Percentiles rank a stretch among this genome's conserved stretches.
Evolutionary conservation across 2,329 filamentous ascomycete genomes (phyloP).

Genomic region (Hymenoscyphus infarciens): DNA sequence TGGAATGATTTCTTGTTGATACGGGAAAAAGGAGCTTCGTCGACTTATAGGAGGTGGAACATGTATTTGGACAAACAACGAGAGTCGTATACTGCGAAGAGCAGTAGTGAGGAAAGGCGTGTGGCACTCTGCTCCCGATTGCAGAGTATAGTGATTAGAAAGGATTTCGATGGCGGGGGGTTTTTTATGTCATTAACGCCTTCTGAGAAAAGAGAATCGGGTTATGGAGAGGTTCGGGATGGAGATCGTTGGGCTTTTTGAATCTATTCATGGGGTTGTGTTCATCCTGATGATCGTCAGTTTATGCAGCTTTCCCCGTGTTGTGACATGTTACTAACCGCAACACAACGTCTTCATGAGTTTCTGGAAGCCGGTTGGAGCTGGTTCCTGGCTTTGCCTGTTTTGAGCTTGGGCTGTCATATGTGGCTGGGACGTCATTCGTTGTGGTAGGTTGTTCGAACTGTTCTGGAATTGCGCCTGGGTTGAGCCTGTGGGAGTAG

Average conservation of each 20-base stretch:
- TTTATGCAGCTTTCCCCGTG: conserved; percentile 8
- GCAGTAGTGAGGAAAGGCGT: conserved; percentile 25
- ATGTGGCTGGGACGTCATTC: conserved; percentile 57
- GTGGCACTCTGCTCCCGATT: conserved; percentile 21
- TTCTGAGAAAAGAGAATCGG: conserved; percentile 17
- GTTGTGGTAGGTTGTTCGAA: conserved; percentile 75
- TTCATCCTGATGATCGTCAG: conserved; percentile 32
- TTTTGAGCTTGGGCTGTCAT: conserved; percentile 56
- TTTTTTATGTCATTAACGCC: conserved; percentile 27
- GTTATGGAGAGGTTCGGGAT: background rate
- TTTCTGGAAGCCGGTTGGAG: conserved; percentile 84
- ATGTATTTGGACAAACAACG: conserved; percentile 30
- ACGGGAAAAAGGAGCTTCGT: conserved; percentile 1
- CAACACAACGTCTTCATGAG: conserved; percentile 91
- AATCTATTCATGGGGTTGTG: conserved; percentile 17
- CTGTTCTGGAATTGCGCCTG: conserved; percentile 97
- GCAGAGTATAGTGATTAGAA: conserved; percentile 29
- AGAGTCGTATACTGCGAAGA: conserved; percentile 29
- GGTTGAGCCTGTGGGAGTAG: conserved; percentile 84
- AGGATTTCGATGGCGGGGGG: conserved; percentile 23
- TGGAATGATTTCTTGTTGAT: background rate
- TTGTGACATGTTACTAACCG: conserved; percentile 50
- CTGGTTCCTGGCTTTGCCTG: conserved; percentile 60
- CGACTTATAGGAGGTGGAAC: conserved; percentile 10
- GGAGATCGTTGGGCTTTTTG: conserved; percentile 11